A percentile compares a stretch with the other conserved stretches of the same genome.
These are phyloP conservation scores for Penicillium goetzii DNA, from an alignment of 495 filamentous ascomycete species.

Conservation along the genomic window DNA sequence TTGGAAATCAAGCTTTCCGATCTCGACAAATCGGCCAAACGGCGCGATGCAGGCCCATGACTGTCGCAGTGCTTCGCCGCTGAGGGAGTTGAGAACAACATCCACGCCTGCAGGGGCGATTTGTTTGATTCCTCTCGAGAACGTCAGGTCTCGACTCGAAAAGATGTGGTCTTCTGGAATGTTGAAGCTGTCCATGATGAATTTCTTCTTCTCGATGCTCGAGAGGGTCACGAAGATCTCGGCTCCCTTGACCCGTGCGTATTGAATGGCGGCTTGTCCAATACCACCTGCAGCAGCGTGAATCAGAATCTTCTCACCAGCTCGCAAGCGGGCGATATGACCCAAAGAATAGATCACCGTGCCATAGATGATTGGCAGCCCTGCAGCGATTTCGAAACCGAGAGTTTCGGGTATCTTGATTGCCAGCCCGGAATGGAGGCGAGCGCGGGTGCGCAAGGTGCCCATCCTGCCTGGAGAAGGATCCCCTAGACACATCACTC, in stretches of 20 bases:
- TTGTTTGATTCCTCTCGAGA: background rate
- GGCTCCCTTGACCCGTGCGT: constrained; percentile 4
- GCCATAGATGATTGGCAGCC: background rate
- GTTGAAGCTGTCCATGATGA: background rate
- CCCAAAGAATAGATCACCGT: background rate
- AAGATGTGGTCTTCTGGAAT: constrained; percentile 10
- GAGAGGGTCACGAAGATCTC: constrained; percentile 2
- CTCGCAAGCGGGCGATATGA: background rate
- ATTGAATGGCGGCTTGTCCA: constrained; percentile 4
- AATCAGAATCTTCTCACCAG: constrained; percentile 8
- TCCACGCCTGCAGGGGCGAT: background rate
- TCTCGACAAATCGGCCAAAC: constrained; percentile 28
- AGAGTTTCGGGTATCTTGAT: background rate
- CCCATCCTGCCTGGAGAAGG: background rate
- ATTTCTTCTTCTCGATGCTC: background rate
- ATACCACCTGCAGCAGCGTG: constrained; percentile 14
- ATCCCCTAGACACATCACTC: background rate
- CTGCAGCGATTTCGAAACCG: constrained; percentile 5
- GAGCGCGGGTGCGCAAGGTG: background rate
- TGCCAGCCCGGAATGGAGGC: background rate
- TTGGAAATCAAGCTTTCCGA: constrained; percentile 25
- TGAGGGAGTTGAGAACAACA: constrained; percentile 30
- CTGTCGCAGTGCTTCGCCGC: constrained; percentile 27
- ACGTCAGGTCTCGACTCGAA: constrained; percentile 1
- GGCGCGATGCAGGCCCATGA: constrained; percentile 30